phyloP scores from a whole-genome alignment of 169 alveolate species.

The Pseudocohnilembus persalinus region DNA sequence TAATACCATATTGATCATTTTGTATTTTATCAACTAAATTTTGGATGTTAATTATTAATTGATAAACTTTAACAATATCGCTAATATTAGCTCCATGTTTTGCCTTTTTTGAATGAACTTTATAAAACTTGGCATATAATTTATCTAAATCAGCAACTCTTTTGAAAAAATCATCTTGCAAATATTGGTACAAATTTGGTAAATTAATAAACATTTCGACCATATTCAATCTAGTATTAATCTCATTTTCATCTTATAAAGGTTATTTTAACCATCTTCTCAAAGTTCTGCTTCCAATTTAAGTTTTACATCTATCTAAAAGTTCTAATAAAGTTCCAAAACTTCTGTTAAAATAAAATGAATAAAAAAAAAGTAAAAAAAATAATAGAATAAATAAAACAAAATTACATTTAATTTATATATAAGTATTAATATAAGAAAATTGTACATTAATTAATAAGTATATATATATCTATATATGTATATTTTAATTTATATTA shows the following conservation, averaged over 20 bases:
- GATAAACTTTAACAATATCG: slow-evolving; percentile 85
- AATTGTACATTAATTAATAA: no score
- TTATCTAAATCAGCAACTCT: slow-evolving; percentile 81
- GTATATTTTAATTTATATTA: no score
- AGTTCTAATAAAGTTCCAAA: slow-evolving; percentile 79
- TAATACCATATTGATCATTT: no score
- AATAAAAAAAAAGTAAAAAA: no score
- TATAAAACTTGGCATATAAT: slow-evolving; percentile 71
- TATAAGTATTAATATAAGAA: no score
- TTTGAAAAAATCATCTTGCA: slow-evolving; percentile 55
- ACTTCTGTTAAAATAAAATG: no score
- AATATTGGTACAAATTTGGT: slow-evolving; percentile 29
- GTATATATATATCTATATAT: slow-evolving; percentile 1
- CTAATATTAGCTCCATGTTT: slow-evolving; percentile 70
- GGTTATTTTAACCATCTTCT: slow-evolving; percentile 97
- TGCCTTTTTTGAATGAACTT: slow-evolving; percentile 58
- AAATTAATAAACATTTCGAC: slow-evolving; percentile 90
- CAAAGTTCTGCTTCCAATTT: slow-evolving; percentile 91
- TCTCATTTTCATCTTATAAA: slow-evolving; percentile 86
- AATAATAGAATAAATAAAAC: not conserved
- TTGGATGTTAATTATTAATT: slow-evolving; percentile 53
- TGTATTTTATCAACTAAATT: no score
- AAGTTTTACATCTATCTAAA: slow-evolving; percentile 92
- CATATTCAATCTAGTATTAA: slow-evolving; percentile 90
- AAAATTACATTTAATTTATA: no score